Evolutionary conservation across 257 asterid species (phyloP).

Genomic region (Solanum chmielewskii): DNA sequence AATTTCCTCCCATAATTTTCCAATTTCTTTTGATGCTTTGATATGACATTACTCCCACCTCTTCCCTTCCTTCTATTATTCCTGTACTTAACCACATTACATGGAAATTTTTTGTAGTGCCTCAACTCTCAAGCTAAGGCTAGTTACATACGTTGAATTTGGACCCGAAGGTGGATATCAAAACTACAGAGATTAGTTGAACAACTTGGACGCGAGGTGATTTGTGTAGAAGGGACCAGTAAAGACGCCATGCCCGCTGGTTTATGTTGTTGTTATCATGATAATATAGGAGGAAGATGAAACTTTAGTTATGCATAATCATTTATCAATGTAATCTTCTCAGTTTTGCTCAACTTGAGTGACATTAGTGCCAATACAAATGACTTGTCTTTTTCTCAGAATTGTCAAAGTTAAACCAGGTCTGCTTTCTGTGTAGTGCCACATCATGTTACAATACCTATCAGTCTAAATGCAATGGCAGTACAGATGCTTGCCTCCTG

Average conservation of each 20-base stretch:
- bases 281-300: background rate
- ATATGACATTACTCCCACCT: background rate
- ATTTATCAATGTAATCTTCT: background rate
- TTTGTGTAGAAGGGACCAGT: background rate
- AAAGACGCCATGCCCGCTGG: background rate
- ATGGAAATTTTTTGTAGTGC: background rate
- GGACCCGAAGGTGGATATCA: background rate
- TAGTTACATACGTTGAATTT: background rate
- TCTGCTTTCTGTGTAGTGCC: background rate
- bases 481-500: background rate
- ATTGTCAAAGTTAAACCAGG: background rate
- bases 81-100: background rate
- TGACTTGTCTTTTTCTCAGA: background rate
- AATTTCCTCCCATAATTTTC: background rate
- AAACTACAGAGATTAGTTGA: background rate
- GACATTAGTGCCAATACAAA: background rate
- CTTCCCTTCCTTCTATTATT: background rate
- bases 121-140: background rate
- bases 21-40: background rate
- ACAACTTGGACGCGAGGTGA: background rate
- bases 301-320: background rate
- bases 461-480: background rate
- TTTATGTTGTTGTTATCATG: background rate
- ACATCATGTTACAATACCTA: background rate
- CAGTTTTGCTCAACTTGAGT: background rate